Evolutionary conservation across 2,329 filamentous ascomycete species (phyloP).

Genomic region (Phaeosphaeriaceae sp.): DNA sequence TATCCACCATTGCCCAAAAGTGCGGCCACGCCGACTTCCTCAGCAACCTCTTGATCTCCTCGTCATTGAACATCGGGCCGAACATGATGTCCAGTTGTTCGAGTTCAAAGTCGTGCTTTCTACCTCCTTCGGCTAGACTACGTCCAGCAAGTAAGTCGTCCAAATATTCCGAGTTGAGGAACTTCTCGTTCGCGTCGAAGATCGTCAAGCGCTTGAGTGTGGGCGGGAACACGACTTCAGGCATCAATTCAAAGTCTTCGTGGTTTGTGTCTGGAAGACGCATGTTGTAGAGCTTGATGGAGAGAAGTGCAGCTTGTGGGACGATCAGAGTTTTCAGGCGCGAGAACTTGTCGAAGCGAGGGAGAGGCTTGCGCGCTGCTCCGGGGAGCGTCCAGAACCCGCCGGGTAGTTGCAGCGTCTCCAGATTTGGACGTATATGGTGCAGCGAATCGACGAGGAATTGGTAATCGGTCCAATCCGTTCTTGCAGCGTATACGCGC

Average conservation of each 20-base stretch:
- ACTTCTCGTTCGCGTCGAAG: conserved; percentile 14
- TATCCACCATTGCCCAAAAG: neutral
- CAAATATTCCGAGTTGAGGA: conserved; percentile 15
- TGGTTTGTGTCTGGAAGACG: conserved; percentile 5
- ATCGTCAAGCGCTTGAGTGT: conserved; percentile 16
- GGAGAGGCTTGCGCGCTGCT: conserved; percentile 19
- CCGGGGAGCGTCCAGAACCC: conserved; percentile 26
- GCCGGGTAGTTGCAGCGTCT: conserved; percentile 15
- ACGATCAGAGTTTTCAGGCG: conserved; percentile 10
- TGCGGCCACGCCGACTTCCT: neutral
- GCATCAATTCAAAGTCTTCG: conserved; percentile 19
- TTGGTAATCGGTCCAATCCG: conserved; percentile 23
- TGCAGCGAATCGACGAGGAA: conserved; percentile 12
- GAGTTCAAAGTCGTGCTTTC: conserved; percentile 9
- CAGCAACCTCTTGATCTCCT: neutral
- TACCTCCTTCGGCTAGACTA: neutral
- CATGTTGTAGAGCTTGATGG: conserved; percentile 25
- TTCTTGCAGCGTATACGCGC: conserved; percentile 20
- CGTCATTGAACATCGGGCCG: neutral
- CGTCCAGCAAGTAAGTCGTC: conserved; percentile 13
- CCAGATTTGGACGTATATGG: conserved; percentile 12
- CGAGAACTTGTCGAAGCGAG: conserved; percentile 15
- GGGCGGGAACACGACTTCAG: conserved; percentile 6
- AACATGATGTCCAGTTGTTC: conserved; percentile 11
- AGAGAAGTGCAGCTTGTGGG: conserved; percentile 21